Evolutionary conservation across 2,329 filamentous ascomycete species (phyloP).

Genomic region (Mycogone perniciosa): DNA sequence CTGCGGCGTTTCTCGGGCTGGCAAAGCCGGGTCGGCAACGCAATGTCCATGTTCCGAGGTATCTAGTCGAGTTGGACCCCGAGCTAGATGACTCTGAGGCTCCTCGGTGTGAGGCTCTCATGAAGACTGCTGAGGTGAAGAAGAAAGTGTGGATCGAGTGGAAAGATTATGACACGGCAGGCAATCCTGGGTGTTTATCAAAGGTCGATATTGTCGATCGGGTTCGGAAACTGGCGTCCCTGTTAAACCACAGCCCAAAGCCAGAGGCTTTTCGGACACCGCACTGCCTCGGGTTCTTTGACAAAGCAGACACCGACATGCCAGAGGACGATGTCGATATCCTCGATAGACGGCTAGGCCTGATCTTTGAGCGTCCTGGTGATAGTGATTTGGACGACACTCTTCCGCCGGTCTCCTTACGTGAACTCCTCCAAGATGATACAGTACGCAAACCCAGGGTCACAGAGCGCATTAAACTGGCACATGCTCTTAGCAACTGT

Average conservation of each 20-base stretch:
- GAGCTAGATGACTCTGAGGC: conserved; percentile 27
- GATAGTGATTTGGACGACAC: conserved; percentile 29
- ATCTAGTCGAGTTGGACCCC: conserved; percentile 28
- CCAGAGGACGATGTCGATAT: conserved; percentile 35
- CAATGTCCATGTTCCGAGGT: conserved; percentile 29
- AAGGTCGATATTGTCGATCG: conserved; percentile 38
- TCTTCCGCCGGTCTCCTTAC: conserved; percentile 40
- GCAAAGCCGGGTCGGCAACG: conserved; percentile 27
- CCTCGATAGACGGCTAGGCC: conserved; percentile 40
- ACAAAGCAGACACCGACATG: conserved; percentile 32
- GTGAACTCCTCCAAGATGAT: conserved; percentile 35
- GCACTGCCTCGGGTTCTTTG: conserved; percentile 45
- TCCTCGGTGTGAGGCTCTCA: conserved; percentile 34
- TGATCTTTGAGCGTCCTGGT: conserved; percentile 46
- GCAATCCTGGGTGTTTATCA: conserved; percentile 30
- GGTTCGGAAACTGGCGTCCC: conserved; percentile 40
- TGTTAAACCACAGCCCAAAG: conserved; percentile 42
- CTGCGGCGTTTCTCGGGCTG: conserved; percentile 34
- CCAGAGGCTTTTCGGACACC: conserved; percentile 44
- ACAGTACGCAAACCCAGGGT: conserved; percentile 39
- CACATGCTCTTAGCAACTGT: conserved; percentile 45
- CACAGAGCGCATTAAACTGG: conserved; percentile 45
- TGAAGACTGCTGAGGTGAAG: conserved; percentile 28
- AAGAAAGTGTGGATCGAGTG: conserved; percentile 44
- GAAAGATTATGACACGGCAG: conserved; percentile 41